Evolutionary conservation across 345 rosid species (phyloP), one percentile per base, ranked within the genome.

Genomic region (Populus davidiana): DNA sequence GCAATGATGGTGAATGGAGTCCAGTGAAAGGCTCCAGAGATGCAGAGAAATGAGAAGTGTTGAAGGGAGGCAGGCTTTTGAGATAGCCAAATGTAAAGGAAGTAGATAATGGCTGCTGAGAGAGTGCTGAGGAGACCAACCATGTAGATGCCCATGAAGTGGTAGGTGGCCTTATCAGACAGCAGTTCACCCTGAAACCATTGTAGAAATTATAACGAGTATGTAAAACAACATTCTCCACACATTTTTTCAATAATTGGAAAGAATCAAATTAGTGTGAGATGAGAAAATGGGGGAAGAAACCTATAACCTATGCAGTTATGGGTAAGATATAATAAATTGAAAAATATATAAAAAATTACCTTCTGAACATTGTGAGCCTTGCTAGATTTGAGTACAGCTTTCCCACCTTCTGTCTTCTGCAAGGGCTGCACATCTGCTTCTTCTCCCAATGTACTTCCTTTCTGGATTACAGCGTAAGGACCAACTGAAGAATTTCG

Each of bases 21-120:
- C 94, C 94, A 90, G 69, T 89, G 92, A 31, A 89, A 86, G 33
- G 91, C 88, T 76, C 94, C 94, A 12, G 79, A 73, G 74, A 89
- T 79, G 83, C 91, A 87, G 65, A 85, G 1, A 64, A 89, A 89
- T 31, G 87, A 67, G 67, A 87, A 83, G 25, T 83, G 83, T 69
- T 80, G 82, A 64, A 81, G 69, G 66, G 94, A 89, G 52, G 82
- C 78, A 56, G 83, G 75, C 25, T 68, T 82, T 70, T 74, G 78
- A 38, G 82, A 79, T 23, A 83, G 56, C 84, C 79, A 69, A 52
- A 84, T 82, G 86, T 83, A 85, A 66, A 87, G 67, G 73, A 84
- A 70, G 81, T 85, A 91, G 56, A 82, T 29, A 21, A 80, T 74
- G 12, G 90, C 91, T 41, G 91, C 88, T 1, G 94, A 87, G 39